Conservation (phyloP, 129 eudicot genomes). For the Flaveria trinervia region DNA sequence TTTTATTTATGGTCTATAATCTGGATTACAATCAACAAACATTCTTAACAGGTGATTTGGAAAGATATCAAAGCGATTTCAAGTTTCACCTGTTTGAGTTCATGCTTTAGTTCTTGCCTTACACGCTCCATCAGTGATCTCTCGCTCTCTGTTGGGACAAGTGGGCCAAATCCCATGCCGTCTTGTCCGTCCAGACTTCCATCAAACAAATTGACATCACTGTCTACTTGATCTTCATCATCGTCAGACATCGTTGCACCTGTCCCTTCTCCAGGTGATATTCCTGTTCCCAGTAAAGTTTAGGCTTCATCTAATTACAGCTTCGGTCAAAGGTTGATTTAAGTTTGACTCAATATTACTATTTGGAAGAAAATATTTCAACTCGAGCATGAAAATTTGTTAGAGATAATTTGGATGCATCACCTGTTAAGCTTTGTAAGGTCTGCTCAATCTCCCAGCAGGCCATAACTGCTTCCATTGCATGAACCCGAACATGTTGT, state of each 20-base stretch:
- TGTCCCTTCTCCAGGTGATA: slow-evolving; percentile 89
- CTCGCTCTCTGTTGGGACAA: slow-evolving; percentile 81
- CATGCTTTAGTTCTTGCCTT: slow-evolving; percentile 81
- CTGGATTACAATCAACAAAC: neutral
- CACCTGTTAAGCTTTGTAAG: slow-evolving; percentile 81
- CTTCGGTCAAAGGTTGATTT: slow-evolving; percentile 36
- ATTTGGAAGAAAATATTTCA: neutral
- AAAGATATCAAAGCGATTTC: too few relatives aligned
- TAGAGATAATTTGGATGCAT: neutral
- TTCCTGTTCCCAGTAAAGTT: slow-evolving; percentile 38
- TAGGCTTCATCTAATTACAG: slow-evolving; percentile 84
- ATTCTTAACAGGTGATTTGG: neutral
- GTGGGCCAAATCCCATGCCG: slow-evolving; percentile 84
- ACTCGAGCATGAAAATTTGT: neutral
- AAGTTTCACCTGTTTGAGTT: slow-evolving; percentile 61
- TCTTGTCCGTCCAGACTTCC: slow-evolving; percentile 82
- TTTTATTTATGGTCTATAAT: neutral
- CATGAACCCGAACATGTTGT: slow-evolving; percentile 91
- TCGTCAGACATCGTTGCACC: slow-evolving; percentile 97
- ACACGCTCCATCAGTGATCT: slow-evolving; percentile 90
- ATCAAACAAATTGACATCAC: slow-evolving; percentile 76
- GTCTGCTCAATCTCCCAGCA: slow-evolving; percentile 95
- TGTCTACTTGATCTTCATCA: slow-evolving; percentile 73
- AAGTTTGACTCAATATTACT: neutral
- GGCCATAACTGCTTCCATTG: slow-evolving; percentile 98